Evolutionary conservation across 345 rosid species (phyloP).

Genomic region (Hypericum perforatum): DNA sequence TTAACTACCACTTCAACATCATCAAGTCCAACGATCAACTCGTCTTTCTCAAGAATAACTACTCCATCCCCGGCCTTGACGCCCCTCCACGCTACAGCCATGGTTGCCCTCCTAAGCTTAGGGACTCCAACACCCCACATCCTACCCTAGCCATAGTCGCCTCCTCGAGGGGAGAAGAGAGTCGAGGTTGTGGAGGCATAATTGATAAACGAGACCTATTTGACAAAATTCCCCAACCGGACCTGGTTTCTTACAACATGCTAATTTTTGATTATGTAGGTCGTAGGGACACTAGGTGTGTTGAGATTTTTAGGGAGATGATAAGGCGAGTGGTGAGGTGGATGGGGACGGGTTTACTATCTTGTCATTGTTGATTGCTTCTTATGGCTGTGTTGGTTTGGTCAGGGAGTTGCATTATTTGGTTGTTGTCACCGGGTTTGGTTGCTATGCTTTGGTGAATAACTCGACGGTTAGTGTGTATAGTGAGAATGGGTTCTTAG

Average conservation of each 20-base stretch:
- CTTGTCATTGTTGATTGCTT: conserved; percentile 63
- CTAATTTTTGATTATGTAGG: conserved; percentile 67
- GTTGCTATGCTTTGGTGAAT: conserved; percentile 56
- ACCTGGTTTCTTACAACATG: conserved; percentile 68
- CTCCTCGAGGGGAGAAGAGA: too few species aligned
- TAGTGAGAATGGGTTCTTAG: conserved; percentile 51
- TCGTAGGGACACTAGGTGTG: conserved; percentile 33
- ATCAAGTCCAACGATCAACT: too few species aligned
- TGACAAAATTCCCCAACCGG: conserved; percentile 72
- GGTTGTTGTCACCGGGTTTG: conserved; percentile 47
- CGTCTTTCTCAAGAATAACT: too few species aligned
- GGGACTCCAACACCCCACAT: too few species aligned
- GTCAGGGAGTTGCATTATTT: conserved; percentile 59
- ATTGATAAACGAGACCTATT: conserved; percentile 57
- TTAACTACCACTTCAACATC: too few species aligned
- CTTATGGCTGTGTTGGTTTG: conserved; percentile 32
- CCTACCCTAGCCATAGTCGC: too few species aligned
- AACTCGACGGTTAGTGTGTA: conserved; percentile 61
- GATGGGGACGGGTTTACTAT: conserved; percentile 82
- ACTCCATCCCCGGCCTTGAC: too few species aligned
- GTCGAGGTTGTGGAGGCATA: too few species aligned
- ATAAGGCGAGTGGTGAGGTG: conserved; percentile 31
- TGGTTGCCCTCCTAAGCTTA: too few species aligned
- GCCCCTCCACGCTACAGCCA: too few species aligned
- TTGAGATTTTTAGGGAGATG: conserved; percentile 48